Evolutionary conservation across 805 yeast species (phyloP), one percentile per base, ranked within the genome.

Genomic region (Metschnikowia chrysomelidarum): DNA sequence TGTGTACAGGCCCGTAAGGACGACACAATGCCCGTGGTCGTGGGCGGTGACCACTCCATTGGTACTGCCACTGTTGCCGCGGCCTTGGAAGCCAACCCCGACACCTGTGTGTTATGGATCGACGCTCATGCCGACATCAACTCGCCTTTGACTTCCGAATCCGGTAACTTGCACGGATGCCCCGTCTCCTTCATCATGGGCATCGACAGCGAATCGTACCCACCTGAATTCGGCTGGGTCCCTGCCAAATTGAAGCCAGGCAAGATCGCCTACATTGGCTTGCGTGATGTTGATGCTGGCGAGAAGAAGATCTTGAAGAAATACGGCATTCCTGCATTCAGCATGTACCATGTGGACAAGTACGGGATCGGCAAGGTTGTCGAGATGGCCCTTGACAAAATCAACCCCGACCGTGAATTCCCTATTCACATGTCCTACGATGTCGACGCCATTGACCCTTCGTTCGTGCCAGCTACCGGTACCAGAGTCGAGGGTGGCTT

Each of bases 91-190:
- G 74, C 76, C 46, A 70, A 82, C 57, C 96, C 96, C 13, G 87
- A 89, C 49, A 87, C 95, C 18, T 88, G 95, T 53, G 70, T 91
- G 24, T 58, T 91, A 44, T 91, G 98, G 98, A 82, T 91, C 50
- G 98, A 91, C 63, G 98, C 98, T 0, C 98, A 91, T 60, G 96
- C 98, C 13, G 98, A 91, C 60, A 82, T 93, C 57, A 93, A 93
- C 69, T 83, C 97, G 1, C 86, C 96, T 8, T 69, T 71, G 22
- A 78, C 87, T 7, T 80, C 97, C 2, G 82, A 75, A 19, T 78
- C 91, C 6, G 98, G 98, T 26, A 93, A 91, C 60, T 70, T 91
- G 50, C 98, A 91, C 60, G 98, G 98, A 5, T 89, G 97, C 59
- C 98, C 98, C 2, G 87, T 91, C 22, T 78, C 96, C 3, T 93